Conservation (phyloP, 139 green algal species). For the Protoeuglena noctilucae region DNA sequence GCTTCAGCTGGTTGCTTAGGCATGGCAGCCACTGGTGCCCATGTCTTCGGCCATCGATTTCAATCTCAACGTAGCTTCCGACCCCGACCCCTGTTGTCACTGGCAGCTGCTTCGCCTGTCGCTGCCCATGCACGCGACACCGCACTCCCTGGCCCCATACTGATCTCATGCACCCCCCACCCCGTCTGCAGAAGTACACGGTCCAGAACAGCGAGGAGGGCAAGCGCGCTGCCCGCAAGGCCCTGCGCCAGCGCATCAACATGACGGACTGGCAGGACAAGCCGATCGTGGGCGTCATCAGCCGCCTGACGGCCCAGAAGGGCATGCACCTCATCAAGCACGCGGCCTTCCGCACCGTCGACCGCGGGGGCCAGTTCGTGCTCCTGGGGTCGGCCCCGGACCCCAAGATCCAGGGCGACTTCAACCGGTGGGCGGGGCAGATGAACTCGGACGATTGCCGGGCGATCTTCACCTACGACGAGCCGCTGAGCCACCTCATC, state of each 20-base stretch:
- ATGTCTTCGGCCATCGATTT: not conserved
- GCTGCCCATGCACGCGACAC: constrained; percentile 32
- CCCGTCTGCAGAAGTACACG: constrained; percentile 22
- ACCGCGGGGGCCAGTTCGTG: constrained; percentile 87
- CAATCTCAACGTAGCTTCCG: no score
- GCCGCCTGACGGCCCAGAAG: constrained; percentile 78
- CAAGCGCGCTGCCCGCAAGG: constrained; percentile 2
- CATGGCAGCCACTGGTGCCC: constrained; percentile 37
- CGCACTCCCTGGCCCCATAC: constrained; percentile 29
- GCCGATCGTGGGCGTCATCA: constrained; percentile 57
- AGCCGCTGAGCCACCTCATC: constrained; percentile 85
- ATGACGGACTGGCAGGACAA: constrained; percentile 18
- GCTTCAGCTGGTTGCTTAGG: constrained; percentile 13
- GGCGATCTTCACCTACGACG: constrained; percentile 68
- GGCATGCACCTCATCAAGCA: constrained; percentile 98
- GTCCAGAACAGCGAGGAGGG: constrained; percentile 11
- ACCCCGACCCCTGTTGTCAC: no score
- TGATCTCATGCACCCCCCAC: constrained; percentile 19
- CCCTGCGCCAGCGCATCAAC: constrained; percentile 39
- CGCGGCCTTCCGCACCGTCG: constrained; percentile 62
- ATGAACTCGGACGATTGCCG: constrained; percentile 14
- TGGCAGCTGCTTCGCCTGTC: not conserved
- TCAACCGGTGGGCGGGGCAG: constrained; percentile 52
- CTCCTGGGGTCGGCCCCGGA: constrained; percentile 86
- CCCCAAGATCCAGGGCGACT: constrained; percentile 61